Evolutionary conservation across 768 basidiomycete species (phyloP).

Genomic region (Auriculariales sp.): DNA sequence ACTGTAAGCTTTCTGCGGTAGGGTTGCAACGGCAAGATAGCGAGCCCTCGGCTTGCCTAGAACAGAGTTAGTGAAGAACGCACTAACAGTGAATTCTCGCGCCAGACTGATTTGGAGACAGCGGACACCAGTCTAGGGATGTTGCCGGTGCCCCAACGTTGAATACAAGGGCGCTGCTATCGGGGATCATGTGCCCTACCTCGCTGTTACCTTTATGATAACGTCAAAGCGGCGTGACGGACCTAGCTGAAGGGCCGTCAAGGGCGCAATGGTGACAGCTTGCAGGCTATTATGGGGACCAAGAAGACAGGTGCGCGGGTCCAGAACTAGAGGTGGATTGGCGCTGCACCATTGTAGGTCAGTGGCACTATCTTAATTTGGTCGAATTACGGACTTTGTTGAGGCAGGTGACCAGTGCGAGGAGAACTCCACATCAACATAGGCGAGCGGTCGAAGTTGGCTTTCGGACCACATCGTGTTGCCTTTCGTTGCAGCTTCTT

Average conservation of each 20-base stretch:
- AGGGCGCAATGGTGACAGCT: too few relatives aligned
- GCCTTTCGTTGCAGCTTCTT: constrained; percentile 25
- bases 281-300: too few relatives aligned
- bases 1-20: constrained; percentile 47
- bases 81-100: background rate
- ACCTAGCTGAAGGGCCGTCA: too few relatives aligned
- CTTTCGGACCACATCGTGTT: background rate
- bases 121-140: constrained; percentile 91
- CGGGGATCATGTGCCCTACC: constrained; percentile 46
- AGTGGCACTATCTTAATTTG: background rate
- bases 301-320: too few relatives aligned
- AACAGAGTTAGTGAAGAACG: background rate
- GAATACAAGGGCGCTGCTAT: constrained; percentile 54
- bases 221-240: too few relatives aligned
- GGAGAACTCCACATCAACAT: background rate
- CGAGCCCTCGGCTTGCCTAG: constrained; percentile 24
- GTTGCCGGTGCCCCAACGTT: constrained; percentile 74
- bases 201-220: too few relatives aligned
- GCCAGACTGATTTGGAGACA: constrained; percentile 28
- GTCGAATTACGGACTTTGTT: background rate
- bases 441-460: constrained; percentile 3
- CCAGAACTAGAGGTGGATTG: too few relatives aligned
- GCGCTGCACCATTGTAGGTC: too few relatives aligned
- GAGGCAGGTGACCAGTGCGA: constrained; percentile 1
- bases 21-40: constrained; percentile 73